A percentile compares a stretch with the other conserved stretches of the same genome.
Evolutionary conservation across 2,329 filamentous ascomycete species (phyloP).

Genomic region (Colletotrichum tamarilloi): DNA sequence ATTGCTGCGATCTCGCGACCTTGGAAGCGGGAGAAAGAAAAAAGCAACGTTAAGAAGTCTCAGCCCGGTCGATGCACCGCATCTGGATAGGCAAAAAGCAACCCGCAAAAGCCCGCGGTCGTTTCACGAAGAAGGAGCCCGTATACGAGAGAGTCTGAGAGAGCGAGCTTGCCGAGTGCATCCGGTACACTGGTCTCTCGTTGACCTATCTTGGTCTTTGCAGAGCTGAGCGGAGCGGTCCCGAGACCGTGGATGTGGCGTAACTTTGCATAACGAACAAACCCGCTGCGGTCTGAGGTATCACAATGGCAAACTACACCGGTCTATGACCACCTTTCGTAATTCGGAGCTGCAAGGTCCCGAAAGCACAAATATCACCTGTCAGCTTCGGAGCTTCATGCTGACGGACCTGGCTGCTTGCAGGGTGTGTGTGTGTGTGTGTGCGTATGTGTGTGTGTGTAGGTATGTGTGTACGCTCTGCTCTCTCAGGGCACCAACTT

Average conservation of each 20-base stretch:
- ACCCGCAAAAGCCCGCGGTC: background rate
- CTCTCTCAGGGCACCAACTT: background rate
- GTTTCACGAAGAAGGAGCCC: slow-evolving; percentile 20
- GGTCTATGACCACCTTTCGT: background rate
- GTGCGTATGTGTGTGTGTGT: too few relatives aligned
- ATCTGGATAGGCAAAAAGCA: slow-evolving; percentile 18
- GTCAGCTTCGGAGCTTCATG: slow-evolving; percentile 14
- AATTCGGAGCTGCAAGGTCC: slow-evolving; percentile 34
- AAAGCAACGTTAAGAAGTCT: slow-evolving; percentile 15
- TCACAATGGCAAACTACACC: background rate
- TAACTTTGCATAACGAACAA: slow-evolving; percentile 33
- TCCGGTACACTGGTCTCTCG: slow-evolving; percentile 1
- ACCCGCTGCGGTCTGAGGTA: background rate
- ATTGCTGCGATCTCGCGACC: background rate
- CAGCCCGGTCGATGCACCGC: slow-evolving; percentile 2
- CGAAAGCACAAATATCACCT: slow-evolving; percentile 5
- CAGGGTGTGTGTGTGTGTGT: background rate
- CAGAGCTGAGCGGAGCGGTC: slow-evolving; percentile 13
- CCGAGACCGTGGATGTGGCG: slow-evolving; percentile 37
- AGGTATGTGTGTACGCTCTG: too few relatives aligned
- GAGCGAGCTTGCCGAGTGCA: background rate
- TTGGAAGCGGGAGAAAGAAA: background rate
- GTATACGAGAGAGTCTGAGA: background rate
- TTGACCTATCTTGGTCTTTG: background rate
- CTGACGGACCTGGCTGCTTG: slow-evolving; percentile 9